These are phyloP conservation scores for Nicotiana tabacum DNA, from an alignment of 257 asterid species.

Conservation along the genomic window DNA sequence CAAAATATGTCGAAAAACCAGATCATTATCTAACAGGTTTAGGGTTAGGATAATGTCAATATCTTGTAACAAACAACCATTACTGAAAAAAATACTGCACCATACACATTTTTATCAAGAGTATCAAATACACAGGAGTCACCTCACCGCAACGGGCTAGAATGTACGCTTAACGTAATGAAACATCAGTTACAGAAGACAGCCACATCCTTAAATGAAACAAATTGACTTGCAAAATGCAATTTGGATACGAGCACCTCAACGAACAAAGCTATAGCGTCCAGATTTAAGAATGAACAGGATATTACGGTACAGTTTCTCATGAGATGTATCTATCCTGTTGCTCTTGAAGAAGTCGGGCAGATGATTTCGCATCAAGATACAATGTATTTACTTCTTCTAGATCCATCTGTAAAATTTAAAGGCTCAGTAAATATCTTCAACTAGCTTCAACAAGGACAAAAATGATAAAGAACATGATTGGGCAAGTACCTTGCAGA, in stretches of 20 bases:
- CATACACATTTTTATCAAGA: background rate
- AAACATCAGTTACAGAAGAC: background rate
- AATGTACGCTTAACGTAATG: no score
- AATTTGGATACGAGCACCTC: background rate
- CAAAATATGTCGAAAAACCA: no score
- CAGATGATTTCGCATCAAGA: conserved; percentile 85
- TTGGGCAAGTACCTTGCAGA: conserved; percentile 66
- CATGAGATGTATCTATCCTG: conserved; percentile 86
- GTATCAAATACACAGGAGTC: background rate
- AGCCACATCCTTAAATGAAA: background rate
- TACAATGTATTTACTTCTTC: conserved; percentile 79
- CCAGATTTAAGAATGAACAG: background rate
- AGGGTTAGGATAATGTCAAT: background rate
- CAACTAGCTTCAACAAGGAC: no score
- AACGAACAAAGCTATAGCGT: background rate
- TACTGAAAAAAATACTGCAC: background rate
- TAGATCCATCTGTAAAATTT: conserved; percentile 65
- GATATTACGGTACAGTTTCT: background rate
- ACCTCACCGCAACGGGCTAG: no score
- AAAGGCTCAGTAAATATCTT: background rate
- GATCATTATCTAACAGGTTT: no score
- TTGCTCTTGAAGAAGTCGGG: conserved; percentile 88
- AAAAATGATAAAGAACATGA: background rate
- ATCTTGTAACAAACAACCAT: background rate
- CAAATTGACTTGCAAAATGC: background rate